phyloP scores from a whole-genome alignment of 345 rosid genomes.

The Gossypium herbaceum region DNA sequence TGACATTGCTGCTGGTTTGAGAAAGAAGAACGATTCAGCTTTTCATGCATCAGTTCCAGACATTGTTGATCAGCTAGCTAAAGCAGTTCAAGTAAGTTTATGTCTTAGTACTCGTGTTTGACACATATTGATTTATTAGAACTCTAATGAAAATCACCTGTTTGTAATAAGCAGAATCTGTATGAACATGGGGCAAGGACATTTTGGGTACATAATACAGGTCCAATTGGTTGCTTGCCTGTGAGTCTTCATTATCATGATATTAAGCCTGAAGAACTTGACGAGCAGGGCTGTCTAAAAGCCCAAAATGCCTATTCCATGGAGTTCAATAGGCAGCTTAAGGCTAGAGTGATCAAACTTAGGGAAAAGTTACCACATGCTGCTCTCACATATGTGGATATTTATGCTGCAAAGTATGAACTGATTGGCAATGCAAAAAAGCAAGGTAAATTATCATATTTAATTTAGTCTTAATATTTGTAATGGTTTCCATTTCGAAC shows the following conservation, averaged over 20 bases:
- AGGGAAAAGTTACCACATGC: conserved; percentile 63
- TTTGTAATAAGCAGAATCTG: conserved; percentile 34
- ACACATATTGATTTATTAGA: too few relatives aligned
- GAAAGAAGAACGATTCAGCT: conserved; percentile 10
- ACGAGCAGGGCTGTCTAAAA: conserved; percentile 67
- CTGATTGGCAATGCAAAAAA: conserved; percentile 60
- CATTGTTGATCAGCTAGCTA: conserved; percentile 15
- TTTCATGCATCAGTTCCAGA: conserved; percentile 16
- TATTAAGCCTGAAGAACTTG: conserved; percentile 51
- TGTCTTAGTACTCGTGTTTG: background rate
- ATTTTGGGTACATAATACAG: conserved; percentile 71
- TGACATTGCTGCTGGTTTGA: conserved; percentile 18
- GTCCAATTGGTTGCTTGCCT: conserved; percentile 60
- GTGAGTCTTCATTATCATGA: conserved; percentile 35
- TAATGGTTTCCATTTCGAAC: too few relatives aligned
- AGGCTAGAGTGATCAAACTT: conserved; percentile 48
- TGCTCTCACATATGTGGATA: conserved; percentile 72
- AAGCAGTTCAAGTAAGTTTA: conserved; percentile 14
- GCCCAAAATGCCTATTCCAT: conserved; percentile 68
- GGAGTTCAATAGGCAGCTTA: conserved; percentile 69
- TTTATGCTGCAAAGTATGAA: conserved; percentile 66
- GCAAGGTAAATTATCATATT: conserved; percentile 40
- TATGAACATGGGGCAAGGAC: conserved; percentile 53
- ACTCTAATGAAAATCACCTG: background rate
- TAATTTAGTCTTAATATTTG: too few relatives aligned